These are phyloP conservation scores for Cicer pinnatifidum DNA, from an alignment of 306 rosid genomes.

Conservation along the genomic window DNA sequence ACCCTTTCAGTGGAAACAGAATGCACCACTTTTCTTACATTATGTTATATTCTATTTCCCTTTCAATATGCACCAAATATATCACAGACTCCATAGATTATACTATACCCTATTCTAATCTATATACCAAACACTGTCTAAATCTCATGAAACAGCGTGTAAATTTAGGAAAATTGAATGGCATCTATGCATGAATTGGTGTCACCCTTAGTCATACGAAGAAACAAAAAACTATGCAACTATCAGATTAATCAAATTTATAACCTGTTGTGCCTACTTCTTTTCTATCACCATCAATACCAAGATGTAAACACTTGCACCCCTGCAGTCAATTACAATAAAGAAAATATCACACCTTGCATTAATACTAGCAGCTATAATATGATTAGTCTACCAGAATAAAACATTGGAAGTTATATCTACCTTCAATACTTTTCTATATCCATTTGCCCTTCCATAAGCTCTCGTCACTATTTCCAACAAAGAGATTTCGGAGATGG, in stretches of 20 bases:
- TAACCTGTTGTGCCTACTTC: constrained; percentile 91
- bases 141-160: constrained; percentile 13
- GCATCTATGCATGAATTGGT: constrained; percentile 35
- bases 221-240: constrained; percentile 14
- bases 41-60: background rate
- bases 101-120: background rate
- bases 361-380: constrained; percentile 41
- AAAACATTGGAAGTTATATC: constrained; percentile 37
- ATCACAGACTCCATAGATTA: background rate
- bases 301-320: constrained; percentile 82
- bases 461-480: constrained; percentile 84
- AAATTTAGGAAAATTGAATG: constrained; percentile 20
- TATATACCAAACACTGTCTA: background rate
- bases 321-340: constrained; percentile 56
- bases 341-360: constrained; percentile 47
- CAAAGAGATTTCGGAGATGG: constrained; percentile 82
- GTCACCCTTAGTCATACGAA: constrained; percentile 11
- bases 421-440: constrained; percentile 84
- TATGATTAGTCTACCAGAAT: constrained; percentile 35
- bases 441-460: constrained; percentile 90
- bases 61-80: constrained; percentile 15
- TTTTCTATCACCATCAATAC: constrained; percentile 79
- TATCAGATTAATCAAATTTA: constrained; percentile 30
- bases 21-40: background rate
- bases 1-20: constrained; percentile 13